phyloP scores from a whole-genome alignment of 1,284 basidiomycete species.

The Cystobasidium sp. region DNA sequence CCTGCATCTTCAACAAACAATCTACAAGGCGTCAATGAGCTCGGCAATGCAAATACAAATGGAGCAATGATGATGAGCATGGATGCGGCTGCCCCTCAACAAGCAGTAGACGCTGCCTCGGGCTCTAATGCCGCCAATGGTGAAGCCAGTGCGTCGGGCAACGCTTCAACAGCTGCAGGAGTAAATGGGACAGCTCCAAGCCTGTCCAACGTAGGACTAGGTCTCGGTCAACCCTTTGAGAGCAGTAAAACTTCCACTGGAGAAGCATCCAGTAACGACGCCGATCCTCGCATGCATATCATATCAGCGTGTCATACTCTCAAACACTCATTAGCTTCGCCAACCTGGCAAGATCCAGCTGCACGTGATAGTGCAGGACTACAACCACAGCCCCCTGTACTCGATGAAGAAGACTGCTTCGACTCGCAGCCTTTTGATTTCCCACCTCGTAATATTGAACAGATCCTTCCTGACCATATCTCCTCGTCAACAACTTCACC shows the following conservation, averaged over 20 bases:
- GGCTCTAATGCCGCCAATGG: too few species aligned
- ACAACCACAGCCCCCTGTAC: not conserved
- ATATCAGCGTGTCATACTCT: slow-evolving; percentile 36
- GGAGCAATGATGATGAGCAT: slow-evolving; percentile 33
- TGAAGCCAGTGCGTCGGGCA: too few species aligned
- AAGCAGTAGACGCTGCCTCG: too few species aligned
- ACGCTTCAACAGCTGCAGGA: not conserved
- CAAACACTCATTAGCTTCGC: slow-evolving; percentile 23
- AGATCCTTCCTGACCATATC: not conserved
- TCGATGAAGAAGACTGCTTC: slow-evolving; percentile 28
- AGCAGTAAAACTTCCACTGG: not conserved
- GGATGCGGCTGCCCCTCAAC: not conserved
- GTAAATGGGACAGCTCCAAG: not conserved
- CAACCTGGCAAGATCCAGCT: slow-evolving; percentile 27
- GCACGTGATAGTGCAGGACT: not conserved
- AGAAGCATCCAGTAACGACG: slow-evolving; percentile 17
- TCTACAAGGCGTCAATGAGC: not conserved
- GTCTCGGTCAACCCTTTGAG: slow-evolving; percentile 29
- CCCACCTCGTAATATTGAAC: slow-evolving; percentile 25
- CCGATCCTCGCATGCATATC: slow-evolving; percentile 37
- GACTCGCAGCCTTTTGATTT: slow-evolving; percentile 38
- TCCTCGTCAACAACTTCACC: not conserved
- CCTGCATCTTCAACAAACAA: not conserved
- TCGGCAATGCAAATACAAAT: not conserved
- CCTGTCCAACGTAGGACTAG: slow-evolving; percentile 3